Conservation (phyloP, 106 monocot genomes). For the Dendrobium catenatum region DNA sequence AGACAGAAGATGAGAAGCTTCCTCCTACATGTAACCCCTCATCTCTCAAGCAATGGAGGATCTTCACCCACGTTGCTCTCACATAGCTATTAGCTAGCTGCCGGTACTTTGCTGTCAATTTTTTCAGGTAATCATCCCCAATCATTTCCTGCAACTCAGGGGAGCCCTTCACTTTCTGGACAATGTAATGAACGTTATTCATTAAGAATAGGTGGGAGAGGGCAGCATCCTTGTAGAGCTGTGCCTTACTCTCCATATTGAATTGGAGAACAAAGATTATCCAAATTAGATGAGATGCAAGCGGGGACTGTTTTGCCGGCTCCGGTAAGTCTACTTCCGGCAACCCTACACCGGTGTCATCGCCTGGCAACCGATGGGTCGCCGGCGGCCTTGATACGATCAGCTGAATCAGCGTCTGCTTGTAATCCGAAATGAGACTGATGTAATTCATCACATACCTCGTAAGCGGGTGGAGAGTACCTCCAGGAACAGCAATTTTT, state of each 20-base stretch:
- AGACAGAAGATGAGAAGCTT: constrained; percentile 60
- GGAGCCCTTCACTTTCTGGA: constrained; percentile 65
- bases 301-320: constrained; percentile 36
- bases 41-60: constrained; percentile 73
- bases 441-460: constrained; percentile 97
- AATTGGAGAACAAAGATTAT: constrained; percentile 60
- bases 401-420: constrained; percentile 52
- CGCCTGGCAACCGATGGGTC: constrained; percentile 1
- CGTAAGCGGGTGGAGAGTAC: constrained; percentile 84
- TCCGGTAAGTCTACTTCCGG: constrained; percentile 49
- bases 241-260: constrained; percentile 68
- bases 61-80: constrained; percentile 71
- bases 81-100: constrained; percentile 73
- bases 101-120: constrained; percentile 55
- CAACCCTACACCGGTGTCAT: constrained; percentile 5
- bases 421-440: constrained; percentile 72
- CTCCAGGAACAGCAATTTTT: constrained; percentile 61
- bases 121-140: constrained; percentile 63
- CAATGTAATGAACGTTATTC: constrained; percentile 95
- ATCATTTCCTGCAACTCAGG: constrained; percentile 63
- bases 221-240: constrained; percentile 58
- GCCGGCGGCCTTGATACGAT: constrained; percentile 48
- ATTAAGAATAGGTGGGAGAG: constrained; percentile 74
- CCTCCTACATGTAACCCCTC: constrained; percentile 88
- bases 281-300: constrained; percentile 64